Conservation (phyloP, 345 rosid species). For the Physaria fendleri region DNA sequence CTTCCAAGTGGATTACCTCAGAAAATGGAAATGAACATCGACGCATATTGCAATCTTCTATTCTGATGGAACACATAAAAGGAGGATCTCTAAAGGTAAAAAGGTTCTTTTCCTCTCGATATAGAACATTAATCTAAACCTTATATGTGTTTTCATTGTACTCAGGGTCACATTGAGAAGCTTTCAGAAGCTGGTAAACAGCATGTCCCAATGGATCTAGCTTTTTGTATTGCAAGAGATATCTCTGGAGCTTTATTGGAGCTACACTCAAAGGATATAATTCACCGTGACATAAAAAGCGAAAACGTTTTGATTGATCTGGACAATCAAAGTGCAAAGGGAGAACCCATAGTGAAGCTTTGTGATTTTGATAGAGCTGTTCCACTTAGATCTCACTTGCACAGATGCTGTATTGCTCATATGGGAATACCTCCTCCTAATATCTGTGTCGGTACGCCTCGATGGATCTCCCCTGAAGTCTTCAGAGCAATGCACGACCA, state of each 20-base stretch:
- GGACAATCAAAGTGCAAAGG: conserved; percentile 45
- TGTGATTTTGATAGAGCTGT: conserved; percentile 97
- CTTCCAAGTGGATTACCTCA: conserved; percentile 58
- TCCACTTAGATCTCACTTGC: conserved; percentile 70
- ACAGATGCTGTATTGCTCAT: conserved; percentile 79
- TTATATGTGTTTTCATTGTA: conserved; percentile 1
- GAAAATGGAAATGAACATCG: conserved; percentile 49
- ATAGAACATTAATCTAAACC: neutral
- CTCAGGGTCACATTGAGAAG: conserved; percentile 65
- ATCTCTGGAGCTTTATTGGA: conserved; percentile 71
- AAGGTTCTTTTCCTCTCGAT: conserved; percentile 2
- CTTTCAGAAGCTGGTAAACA: conserved; percentile 58
- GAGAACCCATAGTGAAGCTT: conserved; percentile 67
- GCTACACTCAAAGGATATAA: conserved; percentile 79
- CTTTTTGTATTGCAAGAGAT: conserved; percentile 64
- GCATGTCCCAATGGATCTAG: conserved; percentile 54
- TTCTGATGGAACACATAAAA: conserved; percentile 70
- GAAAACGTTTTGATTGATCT: conserved; percentile 86
- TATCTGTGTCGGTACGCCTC: conserved; percentile 92
- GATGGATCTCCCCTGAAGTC: conserved; percentile 99
- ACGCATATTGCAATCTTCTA: conserved; percentile 59
- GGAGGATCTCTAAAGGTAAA: conserved; percentile 86
- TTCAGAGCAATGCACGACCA: conserved; percentile 60
- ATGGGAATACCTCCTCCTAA: conserved; percentile 71
- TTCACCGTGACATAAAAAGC: conserved; percentile 95